These are phyloP conservation scores for Penicillium digitatum DNA, from an alignment of 2,329 filamentous ascomycete genomes.

Conservation along the genomic window DNA sequence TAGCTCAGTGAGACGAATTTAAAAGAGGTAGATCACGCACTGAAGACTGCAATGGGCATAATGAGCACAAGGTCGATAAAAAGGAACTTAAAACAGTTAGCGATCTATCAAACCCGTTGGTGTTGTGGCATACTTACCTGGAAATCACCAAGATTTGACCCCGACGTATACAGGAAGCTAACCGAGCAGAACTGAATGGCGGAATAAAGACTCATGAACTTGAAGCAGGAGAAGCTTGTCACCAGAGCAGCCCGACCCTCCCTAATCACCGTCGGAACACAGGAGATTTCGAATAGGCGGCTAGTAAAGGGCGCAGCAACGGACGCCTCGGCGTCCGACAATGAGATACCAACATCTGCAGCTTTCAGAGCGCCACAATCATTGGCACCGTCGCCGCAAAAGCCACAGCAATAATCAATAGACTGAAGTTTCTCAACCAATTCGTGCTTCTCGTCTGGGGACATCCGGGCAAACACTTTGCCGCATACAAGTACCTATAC, in stretches of 20 bases:
- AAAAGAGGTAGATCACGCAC: conserved; percentile 42
- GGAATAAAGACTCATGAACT: conserved; percentile 98
- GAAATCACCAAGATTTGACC: conserved; percentile 93
- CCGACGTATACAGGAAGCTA: conserved; percentile 90
- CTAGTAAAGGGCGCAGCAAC: conserved; percentile 98
- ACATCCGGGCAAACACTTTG: conserved; percentile 97
- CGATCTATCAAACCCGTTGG: not conserved
- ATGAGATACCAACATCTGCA: conserved; percentile 92
- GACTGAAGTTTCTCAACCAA: conserved; percentile 94
- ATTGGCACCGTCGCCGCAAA: conserved; percentile 96
- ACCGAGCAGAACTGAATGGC: conserved; percentile 99
- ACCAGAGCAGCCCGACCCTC: conserved; percentile 92
- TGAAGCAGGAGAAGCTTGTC: conserved; percentile 99
- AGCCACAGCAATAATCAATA: conserved; percentile 91
- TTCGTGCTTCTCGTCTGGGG: conserved; percentile 96
- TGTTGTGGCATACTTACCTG: conserved; percentile 52
- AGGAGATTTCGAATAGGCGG: conserved; percentile 91
- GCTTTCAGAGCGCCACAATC: conserved; percentile 96
- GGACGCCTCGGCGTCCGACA: conserved; percentile 95
- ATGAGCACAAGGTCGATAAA: conserved; percentile 94
- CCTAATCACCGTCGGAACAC: conserved; percentile 87
- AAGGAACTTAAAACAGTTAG: conserved; percentile 58
- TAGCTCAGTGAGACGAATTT: not conserved
- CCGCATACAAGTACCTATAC: conserved; percentile 78
- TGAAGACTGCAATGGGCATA: conserved; percentile 93